Evolutionary conservation across 2,329 filamentous ascomycete species (phyloP), one percentile per base, ranked within the genome.

Genomic region (Scopulariopsis brevicaulis): DNA sequence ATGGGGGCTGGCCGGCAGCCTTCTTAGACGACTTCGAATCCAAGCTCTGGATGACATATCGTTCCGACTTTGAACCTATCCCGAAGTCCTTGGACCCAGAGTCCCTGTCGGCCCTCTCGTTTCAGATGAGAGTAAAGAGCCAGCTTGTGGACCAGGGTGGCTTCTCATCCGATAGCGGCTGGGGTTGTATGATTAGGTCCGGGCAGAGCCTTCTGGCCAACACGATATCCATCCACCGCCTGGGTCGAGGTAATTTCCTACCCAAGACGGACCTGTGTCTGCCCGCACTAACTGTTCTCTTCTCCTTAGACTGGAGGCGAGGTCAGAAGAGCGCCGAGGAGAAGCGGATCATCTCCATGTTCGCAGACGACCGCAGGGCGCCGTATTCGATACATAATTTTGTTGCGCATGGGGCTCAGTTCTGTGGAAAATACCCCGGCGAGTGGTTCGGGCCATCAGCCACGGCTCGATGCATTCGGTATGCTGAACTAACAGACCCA

Each of bases 371-470:
- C 61, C 84, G 89, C 2, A 80, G 79, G 63, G 91, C 94, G 3
- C 90, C 91, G 0, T 97, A 96, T 68, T 97, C 93, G 1, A 90
- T 99, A 64, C 94, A 99, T 67, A 89, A 86, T 61, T 99, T 99
- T 66, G 94, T 99, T 40, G 79, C 86, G 57, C 88, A 96, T 65
- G 94, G 94, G 20, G 91, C 91, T 25, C 78, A 81, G 40, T 86
- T 87, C 2, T 99, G 94, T 70, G 92, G 90, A 4, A 97, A 96
- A 71, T 89, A 95, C 66, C 94, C 94, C 0, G 94, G 94, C 43
- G 90, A 97, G 72, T 99, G 94, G 94, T 99, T 99, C 72, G 94
- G 94, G 0, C 94, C 94, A n/a, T 96, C 91, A 20, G 94, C 94
- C 7, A 95, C 94, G 11, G 92, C 94, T 53, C 84, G 87, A 59